These are phyloP conservation scores for Cytospora piceae DNA, from an alignment of 2,329 filamentous ascomycete genomes.

Conservation along the genomic window DNA sequence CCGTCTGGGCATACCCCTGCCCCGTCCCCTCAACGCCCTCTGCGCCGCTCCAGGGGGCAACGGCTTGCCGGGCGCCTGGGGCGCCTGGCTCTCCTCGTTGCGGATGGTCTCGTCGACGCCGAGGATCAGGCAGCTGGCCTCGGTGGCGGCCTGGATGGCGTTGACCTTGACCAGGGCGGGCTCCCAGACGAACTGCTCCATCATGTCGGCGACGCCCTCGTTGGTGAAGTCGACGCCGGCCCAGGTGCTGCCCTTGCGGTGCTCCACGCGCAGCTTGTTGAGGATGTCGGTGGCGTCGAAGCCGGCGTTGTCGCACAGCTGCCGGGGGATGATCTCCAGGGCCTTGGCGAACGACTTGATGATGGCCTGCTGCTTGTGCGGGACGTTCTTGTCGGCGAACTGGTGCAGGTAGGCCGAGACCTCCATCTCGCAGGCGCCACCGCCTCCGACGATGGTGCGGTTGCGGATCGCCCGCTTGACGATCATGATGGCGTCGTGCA, in stretches of 20 bases:
- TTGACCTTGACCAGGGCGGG: conserved; percentile 96
- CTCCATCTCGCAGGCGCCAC: conserved; percentile 96
- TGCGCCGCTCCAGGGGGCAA: conserved; percentile 84
- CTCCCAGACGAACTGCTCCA: conserved; percentile 97
- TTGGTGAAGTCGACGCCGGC: conserved; percentile 93
- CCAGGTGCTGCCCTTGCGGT: conserved; percentile 91
- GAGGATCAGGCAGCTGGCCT: conserved; percentile 93
- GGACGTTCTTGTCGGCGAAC: conserved; percentile 89
- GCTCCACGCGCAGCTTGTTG: conserved; percentile 93
- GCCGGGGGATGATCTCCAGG: conserved; percentile 92
- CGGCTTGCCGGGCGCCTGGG: conserved; percentile 77
- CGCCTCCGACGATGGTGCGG: conserved; percentile 90
- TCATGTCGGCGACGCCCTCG: conserved; percentile 92
- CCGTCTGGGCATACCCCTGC: conserved; percentile 87
- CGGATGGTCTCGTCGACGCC: conserved; percentile 98
- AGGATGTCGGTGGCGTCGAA: conserved; percentile 98
- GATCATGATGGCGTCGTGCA: conserved; percentile 99
- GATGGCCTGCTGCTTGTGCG: conserved; percentile 94
- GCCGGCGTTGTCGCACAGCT: conserved; percentile 97
- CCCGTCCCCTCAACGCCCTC: conserved; percentile 80
- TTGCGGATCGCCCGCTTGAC: conserved; percentile 98
- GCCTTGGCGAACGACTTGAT: conserved; percentile 99
- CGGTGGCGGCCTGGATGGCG: conserved; percentile 92
- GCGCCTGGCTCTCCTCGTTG: conserved; percentile 89
- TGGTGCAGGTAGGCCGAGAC: conserved; percentile 89